Conservation (phyloP, 129 eudicot species). For the Saussurea involucrata region DNA sequence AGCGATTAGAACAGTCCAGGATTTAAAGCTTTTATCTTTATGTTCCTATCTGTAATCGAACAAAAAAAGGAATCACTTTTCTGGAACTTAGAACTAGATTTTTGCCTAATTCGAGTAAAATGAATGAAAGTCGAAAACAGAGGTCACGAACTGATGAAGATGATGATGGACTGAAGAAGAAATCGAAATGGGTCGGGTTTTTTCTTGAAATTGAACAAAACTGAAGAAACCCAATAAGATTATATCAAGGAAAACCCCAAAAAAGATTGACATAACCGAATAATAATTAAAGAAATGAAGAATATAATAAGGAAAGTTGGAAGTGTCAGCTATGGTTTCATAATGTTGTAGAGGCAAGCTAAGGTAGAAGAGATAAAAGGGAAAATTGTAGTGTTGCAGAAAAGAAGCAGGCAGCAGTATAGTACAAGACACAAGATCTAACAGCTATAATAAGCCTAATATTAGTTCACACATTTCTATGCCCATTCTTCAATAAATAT, state of each 20-base stretch:
- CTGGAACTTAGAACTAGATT: neutral
- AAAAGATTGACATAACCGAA: no score
- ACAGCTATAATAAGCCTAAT: slow-evolving; percentile 34
- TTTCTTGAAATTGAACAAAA: slow-evolving; percentile 7
- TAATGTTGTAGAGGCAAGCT: slow-evolving; percentile 25
- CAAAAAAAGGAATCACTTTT: neutral
- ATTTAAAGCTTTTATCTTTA: neutral
- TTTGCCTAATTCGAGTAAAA: slow-evolving; percentile 3
- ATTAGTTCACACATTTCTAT: slow-evolving; percentile 42
- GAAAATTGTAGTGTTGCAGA: slow-evolving; percentile 29
- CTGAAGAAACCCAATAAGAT: neutral
- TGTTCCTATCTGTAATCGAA: neutral
- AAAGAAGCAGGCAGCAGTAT: slow-evolving; percentile 9
- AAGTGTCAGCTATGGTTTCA: slow-evolving; percentile 21
- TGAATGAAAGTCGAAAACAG: neutral
- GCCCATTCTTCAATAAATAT: slow-evolving; percentile 19
- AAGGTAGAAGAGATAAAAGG: slow-evolving; percentile 22
- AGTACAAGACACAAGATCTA: slow-evolving; percentile 24
- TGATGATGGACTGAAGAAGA: slow-evolving; percentile 5
- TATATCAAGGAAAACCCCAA: slow-evolving; percentile 1
- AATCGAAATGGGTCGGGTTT: slow-evolving; percentile 1
- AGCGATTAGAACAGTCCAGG: no score
- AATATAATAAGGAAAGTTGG: neutral
- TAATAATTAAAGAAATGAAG: neutral
- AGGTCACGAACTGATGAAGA: slow-evolving; percentile 3